A percentile compares a stretch with the other conserved stretches of the same genome.
Evolutionary conservation across 2,329 filamentous ascomycete species (phyloP).

Genomic region (Leptographium flavum): DNA sequence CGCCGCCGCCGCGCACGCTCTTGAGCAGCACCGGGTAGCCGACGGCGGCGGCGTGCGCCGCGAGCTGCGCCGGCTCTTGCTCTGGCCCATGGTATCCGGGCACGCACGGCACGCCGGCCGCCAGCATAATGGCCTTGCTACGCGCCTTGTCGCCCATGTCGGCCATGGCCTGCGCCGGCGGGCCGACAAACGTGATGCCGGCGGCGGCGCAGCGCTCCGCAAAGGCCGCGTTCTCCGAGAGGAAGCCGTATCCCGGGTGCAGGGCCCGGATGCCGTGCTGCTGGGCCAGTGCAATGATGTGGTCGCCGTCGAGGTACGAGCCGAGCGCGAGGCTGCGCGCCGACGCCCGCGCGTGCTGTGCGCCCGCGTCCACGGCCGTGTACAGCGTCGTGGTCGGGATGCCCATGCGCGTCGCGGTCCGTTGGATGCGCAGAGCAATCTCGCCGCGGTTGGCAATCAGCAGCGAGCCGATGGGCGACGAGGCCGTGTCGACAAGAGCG

Average conservation of each 20-base stretch:
- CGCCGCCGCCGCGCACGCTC: constrained; percentile 66
- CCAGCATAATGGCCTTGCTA: constrained; percentile 93
- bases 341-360: constrained; percentile 79
- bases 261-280: constrained; percentile 77
- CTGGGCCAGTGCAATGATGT: constrained; percentile 80
- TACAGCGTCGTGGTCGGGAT: constrained; percentile 91
- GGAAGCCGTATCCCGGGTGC: constrained; percentile 91
- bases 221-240: constrained; percentile 88
- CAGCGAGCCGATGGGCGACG: constrained; percentile 52
- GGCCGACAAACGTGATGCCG: constrained; percentile 87
- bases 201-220: constrained; percentile 78
- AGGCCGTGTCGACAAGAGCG: not conserved
- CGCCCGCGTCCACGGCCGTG: constrained; percentile 75
- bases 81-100: constrained; percentile 87
- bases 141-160: constrained; percentile 91
- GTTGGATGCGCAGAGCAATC: constrained; percentile 85
- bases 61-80: constrained; percentile 49
- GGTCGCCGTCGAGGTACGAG: constrained; percentile 81
- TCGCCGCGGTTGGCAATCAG: constrained; percentile 95
- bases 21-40: constrained; percentile 63
- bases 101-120: constrained; percentile 89
- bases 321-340: constrained; percentile 76
- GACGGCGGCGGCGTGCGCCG: constrained; percentile 56
- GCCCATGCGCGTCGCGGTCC: constrained; percentile 75
- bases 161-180: constrained; percentile 64